Evolutionary conservation across 148 eudicot species (phyloP).

Genomic region (Beta vulgaris): DNA sequence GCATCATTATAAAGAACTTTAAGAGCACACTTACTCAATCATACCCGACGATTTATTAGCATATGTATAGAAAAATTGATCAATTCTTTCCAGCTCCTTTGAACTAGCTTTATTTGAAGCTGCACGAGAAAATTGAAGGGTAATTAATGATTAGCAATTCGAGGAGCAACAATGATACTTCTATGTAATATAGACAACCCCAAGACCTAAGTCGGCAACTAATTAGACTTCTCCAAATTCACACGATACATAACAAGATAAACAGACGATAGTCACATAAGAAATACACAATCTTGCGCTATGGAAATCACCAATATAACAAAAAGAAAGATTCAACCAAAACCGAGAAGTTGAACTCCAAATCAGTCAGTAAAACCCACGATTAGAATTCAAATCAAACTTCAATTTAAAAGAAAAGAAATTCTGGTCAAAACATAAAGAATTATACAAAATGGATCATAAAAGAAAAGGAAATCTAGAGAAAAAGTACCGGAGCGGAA

Average conservation of each 20-base stretch:
- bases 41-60: slow-evolving; percentile 52
- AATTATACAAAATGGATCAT: neutral
- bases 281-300: too few species aligned
- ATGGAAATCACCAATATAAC: neutral
- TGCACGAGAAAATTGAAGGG: slow-evolving; percentile 22
- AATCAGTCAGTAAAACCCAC: neutral
- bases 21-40: slow-evolving; percentile 71
- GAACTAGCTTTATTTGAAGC: slow-evolving; percentile 72
- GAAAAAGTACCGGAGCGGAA: slow-evolving; percentile 37
- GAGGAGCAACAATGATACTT: neutral
- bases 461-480: neutral
- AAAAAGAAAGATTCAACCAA: neutral
- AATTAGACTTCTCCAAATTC: too few species aligned
- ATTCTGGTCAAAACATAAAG: neutral
- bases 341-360: neutral
- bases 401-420: neutral
- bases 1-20: neutral
- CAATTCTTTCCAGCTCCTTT: slow-evolving; percentile 80
- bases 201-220: too few species aligned
- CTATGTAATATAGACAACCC: too few species aligned
- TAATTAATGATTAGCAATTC: neutral
- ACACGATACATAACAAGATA: too few species aligned
- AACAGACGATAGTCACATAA: too few species aligned
- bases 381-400: neutral
- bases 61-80: slow-evolving; percentile 68